These are phyloP conservation scores for Pythium coloratum DNA, from an alignment of 352 stramenopile genomes.

Conservation along the genomic window DNA sequence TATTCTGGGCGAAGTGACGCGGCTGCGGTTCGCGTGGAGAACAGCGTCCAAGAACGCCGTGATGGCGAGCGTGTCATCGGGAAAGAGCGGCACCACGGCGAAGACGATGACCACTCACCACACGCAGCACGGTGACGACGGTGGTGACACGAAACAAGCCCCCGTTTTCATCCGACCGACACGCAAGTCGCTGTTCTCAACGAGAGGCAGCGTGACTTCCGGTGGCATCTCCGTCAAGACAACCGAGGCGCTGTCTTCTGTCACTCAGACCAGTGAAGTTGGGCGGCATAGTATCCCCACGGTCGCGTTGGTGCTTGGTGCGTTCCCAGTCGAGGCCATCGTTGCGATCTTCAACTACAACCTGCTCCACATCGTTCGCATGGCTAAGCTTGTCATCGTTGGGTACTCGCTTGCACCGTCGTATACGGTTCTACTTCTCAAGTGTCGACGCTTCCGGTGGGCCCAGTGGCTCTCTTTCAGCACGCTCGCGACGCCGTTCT, in stretches of 20 bases:
- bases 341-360: constrained; percentile 34
- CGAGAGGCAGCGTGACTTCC: constrained; percentile 8
- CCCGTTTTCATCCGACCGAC: neutral
- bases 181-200: constrained; percentile 17
- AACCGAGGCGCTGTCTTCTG: constrained; percentile 12
- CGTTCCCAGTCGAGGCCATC: constrained; percentile 9
- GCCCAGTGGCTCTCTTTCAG: constrained; percentile 47
- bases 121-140: neutral
- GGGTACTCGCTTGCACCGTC: constrained; percentile 15
- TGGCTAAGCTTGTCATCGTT: constrained; percentile 26
- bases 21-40: constrained; percentile 7
- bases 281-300: neutral
- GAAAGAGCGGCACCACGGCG: neutral
- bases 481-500: constrained; percentile 40
- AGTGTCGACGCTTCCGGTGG: constrained; percentile 19
- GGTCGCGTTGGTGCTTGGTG: neutral
- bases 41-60: neutral
- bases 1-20: constrained; percentile 9
- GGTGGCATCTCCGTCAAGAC: neutral
- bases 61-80: neutral
- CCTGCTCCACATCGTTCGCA: constrained; percentile 43
- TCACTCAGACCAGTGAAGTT: neutral
- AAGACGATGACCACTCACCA: neutral
- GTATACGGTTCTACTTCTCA: constrained; percentile 28
- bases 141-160: neutral